A percentile compares a stretch with the other conserved stretches of the same genome.
These are phyloP conservation scores for Teunomyces stri DNA, from an alignment of 805 yeast species.

Conservation along the genomic window DNA sequence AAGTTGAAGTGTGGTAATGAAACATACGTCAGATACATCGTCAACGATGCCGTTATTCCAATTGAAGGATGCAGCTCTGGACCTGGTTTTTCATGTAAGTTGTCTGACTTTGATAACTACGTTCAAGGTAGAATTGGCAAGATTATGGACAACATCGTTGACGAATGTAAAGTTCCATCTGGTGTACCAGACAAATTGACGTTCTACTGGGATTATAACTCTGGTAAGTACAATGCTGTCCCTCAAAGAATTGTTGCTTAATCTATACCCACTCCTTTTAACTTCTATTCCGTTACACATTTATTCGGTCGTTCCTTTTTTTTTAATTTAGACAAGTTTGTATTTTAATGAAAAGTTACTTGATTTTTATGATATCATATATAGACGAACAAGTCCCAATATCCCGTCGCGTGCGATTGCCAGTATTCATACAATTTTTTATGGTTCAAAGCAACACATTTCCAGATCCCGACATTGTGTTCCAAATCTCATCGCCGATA, in stretches of 20 bases:
- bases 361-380: too few species aligned
- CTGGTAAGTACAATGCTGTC: constrained; percentile 19
- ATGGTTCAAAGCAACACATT: too few species aligned
- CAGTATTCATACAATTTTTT: too few species aligned
- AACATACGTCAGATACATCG: constrained; percentile 11
- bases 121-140: constrained; percentile 5
- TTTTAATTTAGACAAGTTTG: too few species aligned
- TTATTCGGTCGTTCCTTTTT: background rate
- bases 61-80: constrained; percentile 11
- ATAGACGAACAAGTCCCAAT: too few species aligned
- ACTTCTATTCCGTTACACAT: background rate
- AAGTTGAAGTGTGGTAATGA: constrained; percentile 9
- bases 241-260: constrained; percentile 1
- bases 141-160: constrained; percentile 16
- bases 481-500: background rate
- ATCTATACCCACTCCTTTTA: background rate
- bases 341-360: too few species aligned
- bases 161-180: constrained; percentile 27
- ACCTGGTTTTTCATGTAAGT: constrained; percentile 23
- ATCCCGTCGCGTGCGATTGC: too few species aligned
- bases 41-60: constrained; percentile 16
- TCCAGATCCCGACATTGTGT: background rate
- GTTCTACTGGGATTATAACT: constrained; percentile 42
- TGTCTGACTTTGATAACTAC: constrained; percentile 17
- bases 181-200: constrained; percentile 26